Base-by-base conservation (phyloP, 495 filamentous ascomycete species). In the Aspergillus olivimuriae region DNA sequence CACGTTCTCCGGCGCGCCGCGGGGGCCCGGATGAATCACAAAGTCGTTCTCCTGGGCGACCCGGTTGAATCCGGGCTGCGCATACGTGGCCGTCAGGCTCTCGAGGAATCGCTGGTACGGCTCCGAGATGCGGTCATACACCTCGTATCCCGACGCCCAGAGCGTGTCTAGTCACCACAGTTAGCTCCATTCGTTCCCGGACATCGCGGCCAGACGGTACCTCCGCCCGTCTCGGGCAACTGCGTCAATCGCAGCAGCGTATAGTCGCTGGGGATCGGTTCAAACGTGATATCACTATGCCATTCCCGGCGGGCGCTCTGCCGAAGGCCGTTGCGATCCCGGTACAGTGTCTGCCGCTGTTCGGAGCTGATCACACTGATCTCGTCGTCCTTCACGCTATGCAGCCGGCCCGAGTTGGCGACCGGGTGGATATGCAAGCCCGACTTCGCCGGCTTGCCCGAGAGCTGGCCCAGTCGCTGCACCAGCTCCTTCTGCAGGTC, bases 241-340 rank as follows among this genome's bases (percentile, higher is more conserved):
- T 84, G 65, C 0, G 71, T 77, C 22, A 89, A 54, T 0, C 77
- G 65, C 8, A 87, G 59, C n/a, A 77, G 58, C 0, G 84, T 76
- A 47, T 88, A 87, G 60, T 87, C 84, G 38, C 76, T 76, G 0
- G 82, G 81, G 12, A 79, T 64, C 1, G 77, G 76, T 66, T 89
- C 83, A 43, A 89, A 87, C 1, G 78, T 79, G 44, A 86, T 87
- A 50, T 87, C 83, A 5, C 74, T 78, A 57, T 89, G 84, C 78
- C 83, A 84, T 18, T 62, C 60, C 4, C 42, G 31, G 0, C 56
- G 42, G 0, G 47, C 44, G n/a, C 32, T 60, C 18, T 66, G 64
- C 15, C 54, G 53, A 1, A 8, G n/a, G 18, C 46, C 44, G 20
- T 21, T 34, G 8, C 57, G 43, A 41, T 67, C 61, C 18, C 46